Percentiles rank a stretch among this genome's conserved stretches.
Evolutionary conservation across 257 asterid genomes (phyloP).

Genomic region (Jacaranda mimosifolia): DNA sequence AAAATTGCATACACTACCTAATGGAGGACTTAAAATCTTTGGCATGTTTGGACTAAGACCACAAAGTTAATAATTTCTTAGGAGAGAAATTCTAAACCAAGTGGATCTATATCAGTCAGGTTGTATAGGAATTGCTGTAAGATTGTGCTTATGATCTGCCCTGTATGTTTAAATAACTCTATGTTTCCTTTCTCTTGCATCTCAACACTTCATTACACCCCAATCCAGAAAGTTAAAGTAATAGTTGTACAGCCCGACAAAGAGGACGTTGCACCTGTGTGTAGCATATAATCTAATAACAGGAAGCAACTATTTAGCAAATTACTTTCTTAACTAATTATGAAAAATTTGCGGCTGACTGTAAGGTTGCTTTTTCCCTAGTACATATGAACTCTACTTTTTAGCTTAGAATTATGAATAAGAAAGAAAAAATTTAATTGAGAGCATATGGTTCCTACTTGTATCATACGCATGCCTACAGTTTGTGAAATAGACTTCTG

Average conservation of each 20-base stretch:
- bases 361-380: neutral
- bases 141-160: neutral
- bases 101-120: neutral
- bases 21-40: neutral
- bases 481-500: conserved; percentile 19
- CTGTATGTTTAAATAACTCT: neutral
- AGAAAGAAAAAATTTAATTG: neutral
- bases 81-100: neutral
- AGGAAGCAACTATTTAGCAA: neutral
- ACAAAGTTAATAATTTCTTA: neutral
- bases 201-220: neutral
- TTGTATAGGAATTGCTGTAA: neutral
- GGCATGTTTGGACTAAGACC: neutral
- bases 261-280: neutral
- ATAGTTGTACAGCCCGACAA: neutral
- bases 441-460: conserved; percentile 25
- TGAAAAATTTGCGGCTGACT: neutral
- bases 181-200: neutral
- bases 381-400: neutral
- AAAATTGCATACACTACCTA: neutral
- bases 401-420: conserved; percentile 6
- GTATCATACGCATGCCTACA: neutral
- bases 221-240: neutral
- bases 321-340: neutral
- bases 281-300: neutral